Evolutionary conservation across 805 yeast genomes (phyloP), one percentile per base, ranked within the genome.

Genomic region (Nakazawaea peltata): DNA sequence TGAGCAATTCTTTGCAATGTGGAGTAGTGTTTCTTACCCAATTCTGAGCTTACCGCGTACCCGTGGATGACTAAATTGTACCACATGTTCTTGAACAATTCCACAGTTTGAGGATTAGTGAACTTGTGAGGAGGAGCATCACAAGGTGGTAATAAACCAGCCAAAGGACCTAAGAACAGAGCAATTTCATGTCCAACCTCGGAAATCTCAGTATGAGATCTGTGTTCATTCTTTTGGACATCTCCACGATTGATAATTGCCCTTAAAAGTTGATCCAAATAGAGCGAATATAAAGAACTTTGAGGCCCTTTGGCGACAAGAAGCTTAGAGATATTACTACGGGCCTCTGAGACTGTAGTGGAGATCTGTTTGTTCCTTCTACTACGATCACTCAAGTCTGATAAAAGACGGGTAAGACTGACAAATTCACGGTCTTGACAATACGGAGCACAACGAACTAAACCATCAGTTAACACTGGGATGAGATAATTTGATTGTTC

Each of bases 41-140:
- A 61, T 11, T 64, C 62, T 0, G 92, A 77, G 25, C 65, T 65
- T 37, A 65, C 64, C n/a, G 76, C 70, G 52, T 78, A 86, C 0
- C 98, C 98, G 56, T 92, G 95, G 19, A 88, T 82, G 4, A 80
- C 90, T 68, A 92, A 65, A 50, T 90, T 92, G 55, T 85, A 86
- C 99, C 99, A 92, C 29, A 86, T 76, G 55, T 92, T 82, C 50
- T 94, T 71, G 63, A 90, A 85, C 40, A 78, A 61, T 30, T 70
- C 67, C 32, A 76, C 61, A 1, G 75, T 61, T 2, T 61, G 61
- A 26, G 73, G 71, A 43, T 79, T 74, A 7, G 52, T 54, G 16
- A 63, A 47, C 19, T 67, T 66, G 23, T 64, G 63, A 26, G 19
- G 16, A 4, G 27, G 6, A 5, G 23, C n/a, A 10, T 26, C 16